These are phyloP conservation scores for Penicillium tannophilum DNA, from an alignment of 495 filamentous ascomycete species.

Conservation along the genomic window DNA sequence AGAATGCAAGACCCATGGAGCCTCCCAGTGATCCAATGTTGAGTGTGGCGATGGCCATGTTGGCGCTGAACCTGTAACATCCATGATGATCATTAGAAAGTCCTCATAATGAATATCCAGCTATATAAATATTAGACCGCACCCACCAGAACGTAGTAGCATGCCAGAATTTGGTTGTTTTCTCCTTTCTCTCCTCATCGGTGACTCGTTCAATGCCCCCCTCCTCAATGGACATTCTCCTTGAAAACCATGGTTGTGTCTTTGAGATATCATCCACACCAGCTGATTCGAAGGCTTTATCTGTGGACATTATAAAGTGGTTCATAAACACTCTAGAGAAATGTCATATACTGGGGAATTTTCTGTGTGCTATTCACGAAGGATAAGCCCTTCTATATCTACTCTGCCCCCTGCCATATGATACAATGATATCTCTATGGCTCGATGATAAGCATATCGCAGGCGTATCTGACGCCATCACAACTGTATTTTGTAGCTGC, in stretches of 20 bases:
- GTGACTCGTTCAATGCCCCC: constrained; percentile 70
- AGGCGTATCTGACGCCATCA: constrained; percentile 28
- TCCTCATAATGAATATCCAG: background rate
- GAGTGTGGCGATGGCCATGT: constrained; percentile 68
- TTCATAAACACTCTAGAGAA: background rate
- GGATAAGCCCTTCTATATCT: background rate
- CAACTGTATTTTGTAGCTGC: constrained; percentile 1
- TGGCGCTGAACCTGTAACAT: constrained; percentile 53
- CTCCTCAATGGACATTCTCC: constrained; percentile 56
- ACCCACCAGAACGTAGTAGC: constrained; percentile 54
- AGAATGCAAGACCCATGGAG: constrained; percentile 37
- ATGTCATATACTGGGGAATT: background rate
- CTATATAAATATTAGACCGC: background rate
- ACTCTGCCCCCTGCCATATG: background rate
- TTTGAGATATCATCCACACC: background rate
- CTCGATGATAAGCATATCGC: constrained; percentile 23
- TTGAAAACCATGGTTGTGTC: constrained; percentile 10
- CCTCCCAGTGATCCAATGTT: constrained; percentile 61
- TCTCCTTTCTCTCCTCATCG: constrained; percentile 58
- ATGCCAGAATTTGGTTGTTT: constrained; percentile 50
- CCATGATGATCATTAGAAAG: background rate
- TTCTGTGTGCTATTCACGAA: background rate
- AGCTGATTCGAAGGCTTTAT: background rate
- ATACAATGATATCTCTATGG: constrained; percentile 5
- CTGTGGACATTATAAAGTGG: background rate